Percentiles rank a stretch among this genome's conserved stretches.
These are phyloP conservation scores for Gaultheria prostrata DNA, from an alignment of 148 eudicot genomes.

Conservation along the genomic window DNA sequence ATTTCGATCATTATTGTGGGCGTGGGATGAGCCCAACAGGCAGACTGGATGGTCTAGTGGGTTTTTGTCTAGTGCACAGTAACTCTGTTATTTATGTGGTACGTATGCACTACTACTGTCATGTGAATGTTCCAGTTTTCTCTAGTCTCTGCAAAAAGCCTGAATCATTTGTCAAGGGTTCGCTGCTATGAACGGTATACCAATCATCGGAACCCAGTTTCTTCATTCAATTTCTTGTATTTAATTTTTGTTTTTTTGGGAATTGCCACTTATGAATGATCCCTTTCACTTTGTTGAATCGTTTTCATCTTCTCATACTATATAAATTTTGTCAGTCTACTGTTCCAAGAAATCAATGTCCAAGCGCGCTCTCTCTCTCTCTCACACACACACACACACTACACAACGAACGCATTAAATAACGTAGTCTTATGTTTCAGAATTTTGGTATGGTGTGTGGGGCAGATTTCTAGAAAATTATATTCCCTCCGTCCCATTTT, in stretches of 20 bases:
- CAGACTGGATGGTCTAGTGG: not conserved
- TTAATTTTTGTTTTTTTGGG: not conserved
- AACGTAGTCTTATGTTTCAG: too few species aligned
- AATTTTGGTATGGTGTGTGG: too few species aligned
- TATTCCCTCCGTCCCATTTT: too few species aligned
- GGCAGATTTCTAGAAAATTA: too few species aligned
- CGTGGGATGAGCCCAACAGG: not conserved
- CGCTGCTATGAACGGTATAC: too few species aligned
- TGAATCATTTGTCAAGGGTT: too few species aligned
- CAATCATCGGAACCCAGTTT: too few species aligned
- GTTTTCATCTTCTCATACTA: not conserved
- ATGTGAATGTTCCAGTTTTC: not conserved
- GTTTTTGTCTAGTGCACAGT: not conserved
- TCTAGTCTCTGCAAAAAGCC: too few species aligned
- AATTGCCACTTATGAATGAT: not conserved
- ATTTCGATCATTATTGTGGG: too few species aligned
- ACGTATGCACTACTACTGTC: not conserved
- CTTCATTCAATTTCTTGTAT: not conserved
- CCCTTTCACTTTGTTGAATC: not conserved
- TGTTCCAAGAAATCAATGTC: not conserved
- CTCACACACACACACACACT: too few species aligned
- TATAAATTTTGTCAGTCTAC: not conserved
- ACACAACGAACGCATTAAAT: too few species aligned
- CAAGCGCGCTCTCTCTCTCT: not conserved
- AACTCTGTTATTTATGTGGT: not conserved